Percentiles rank a stretch among this genome's conserved stretches.
Conservation (phyloP, 1,284 basidiomycete genomes). For the Heterobasidion parviporum region DNA sequence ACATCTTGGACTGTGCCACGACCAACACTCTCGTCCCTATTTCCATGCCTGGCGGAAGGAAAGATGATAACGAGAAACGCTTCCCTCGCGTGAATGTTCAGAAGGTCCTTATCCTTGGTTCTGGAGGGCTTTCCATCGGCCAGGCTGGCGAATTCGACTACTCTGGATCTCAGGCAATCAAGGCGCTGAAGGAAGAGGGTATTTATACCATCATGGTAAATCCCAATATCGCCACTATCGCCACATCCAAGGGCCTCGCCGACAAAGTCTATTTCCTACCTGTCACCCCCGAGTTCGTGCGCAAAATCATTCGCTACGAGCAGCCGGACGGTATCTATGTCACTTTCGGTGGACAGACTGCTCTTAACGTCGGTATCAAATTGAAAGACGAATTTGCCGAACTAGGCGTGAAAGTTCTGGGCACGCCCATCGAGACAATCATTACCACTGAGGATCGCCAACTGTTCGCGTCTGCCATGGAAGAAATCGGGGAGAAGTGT, state of each 20-base stretch:
- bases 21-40: conserved; percentile 72
- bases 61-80: conserved; percentile 75
- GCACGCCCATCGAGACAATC: conserved; percentile 96
- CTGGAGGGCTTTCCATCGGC: conserved; percentile 96
- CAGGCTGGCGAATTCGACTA: conserved; percentile 99
- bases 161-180: conserved; percentile 98
- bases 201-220: conserved; percentile 99
- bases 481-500: conserved; percentile 92
- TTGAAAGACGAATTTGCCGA: conserved; percentile 92
- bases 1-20: conserved; percentile 68
- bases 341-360: conserved; percentile 98
- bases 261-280: conserved; percentile 99
- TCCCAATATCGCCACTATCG: conserved; percentile 99
- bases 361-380: conserved; percentile 94
- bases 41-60: conserved; percentile 80
- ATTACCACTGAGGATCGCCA: conserved; percentile 97
- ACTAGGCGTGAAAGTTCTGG: conserved; percentile 88
- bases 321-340: conserved; percentile 98
- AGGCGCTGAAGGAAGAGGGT: conserved; percentile 97
- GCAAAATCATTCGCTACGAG: conserved; percentile 97
- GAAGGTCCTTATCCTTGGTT: conserved; percentile 95
- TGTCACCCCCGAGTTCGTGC: conserved; percentile 95
- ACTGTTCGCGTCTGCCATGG: conserved; percentile 93
- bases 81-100: conserved; percentile 75
- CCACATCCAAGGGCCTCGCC: conserved; percentile 93